Evolutionary conservation across 2,329 filamentous ascomycete genomes (phyloP).

Genomic region (Sporothrix inflata): DNA sequence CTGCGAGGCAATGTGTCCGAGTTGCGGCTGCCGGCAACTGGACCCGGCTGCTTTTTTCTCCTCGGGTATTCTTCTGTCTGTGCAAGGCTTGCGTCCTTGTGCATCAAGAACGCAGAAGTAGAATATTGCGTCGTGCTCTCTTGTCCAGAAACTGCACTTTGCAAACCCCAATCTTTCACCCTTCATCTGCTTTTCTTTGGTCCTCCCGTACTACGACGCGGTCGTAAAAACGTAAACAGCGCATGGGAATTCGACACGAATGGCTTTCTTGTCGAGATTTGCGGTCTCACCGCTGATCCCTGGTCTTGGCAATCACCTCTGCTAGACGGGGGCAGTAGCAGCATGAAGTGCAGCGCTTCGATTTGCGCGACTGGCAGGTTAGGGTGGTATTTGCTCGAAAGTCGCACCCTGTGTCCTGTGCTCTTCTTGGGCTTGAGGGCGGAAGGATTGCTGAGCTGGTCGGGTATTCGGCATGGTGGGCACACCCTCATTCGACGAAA

Average conservation of each 20-base stretch:
- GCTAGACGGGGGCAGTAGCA: not conserved
- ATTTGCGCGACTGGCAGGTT: not conserved
- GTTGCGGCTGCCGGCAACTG: not conserved
- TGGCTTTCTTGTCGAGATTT: not conserved
- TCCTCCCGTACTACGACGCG: not conserved
- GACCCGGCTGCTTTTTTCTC: not conserved
- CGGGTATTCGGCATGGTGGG: constrained; percentile 21
- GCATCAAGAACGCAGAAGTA: not conserved
- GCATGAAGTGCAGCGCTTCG: not conserved
- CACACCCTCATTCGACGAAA: too few relatives aligned
- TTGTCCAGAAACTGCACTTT: not conserved
- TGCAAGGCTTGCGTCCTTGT: not conserved
- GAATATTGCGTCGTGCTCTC: not conserved
- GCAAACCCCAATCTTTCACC: not conserved
- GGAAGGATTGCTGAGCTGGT: not conserved
- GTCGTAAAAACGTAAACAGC: not conserved
- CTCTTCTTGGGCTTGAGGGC: not conserved
- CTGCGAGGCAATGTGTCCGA: not conserved
- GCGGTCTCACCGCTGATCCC: constrained; percentile 1
- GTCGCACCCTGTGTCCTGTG: not conserved
- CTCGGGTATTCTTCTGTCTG: not conserved
- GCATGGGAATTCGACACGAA: not conserved
- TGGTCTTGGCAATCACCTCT: constrained; percentile 11
- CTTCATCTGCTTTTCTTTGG: not conserved
- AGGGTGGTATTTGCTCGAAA: not conserved